Base-by-base conservation (phyloP, 495 filamentous ascomycete genomes). In the Aspergillus coremiiformis region DNA sequence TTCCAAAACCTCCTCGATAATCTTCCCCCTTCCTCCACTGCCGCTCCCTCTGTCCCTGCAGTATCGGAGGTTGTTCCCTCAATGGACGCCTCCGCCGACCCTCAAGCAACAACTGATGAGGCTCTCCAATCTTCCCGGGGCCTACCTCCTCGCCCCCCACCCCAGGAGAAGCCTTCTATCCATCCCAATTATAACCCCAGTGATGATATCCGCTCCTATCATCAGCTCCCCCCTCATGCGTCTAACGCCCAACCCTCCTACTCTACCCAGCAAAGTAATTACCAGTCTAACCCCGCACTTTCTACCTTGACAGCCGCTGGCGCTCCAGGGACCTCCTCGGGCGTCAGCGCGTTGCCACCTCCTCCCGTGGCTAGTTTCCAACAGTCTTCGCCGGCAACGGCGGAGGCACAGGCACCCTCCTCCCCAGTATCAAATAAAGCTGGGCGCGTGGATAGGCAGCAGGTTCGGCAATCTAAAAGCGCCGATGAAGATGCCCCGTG, bases 351-450 rank as follows among this genome's bases (percentile, higher is more conserved):
- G 39, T 62, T 85, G 15, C 81, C 81, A 48, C 82, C 82, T 41
- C 80, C 82, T 8, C 83, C 84, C 23, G 58, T 76, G 44, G 73
- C 79, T 24, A 74, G 74, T 21, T 82, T 82, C 63, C 74, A 80
- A 55, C 73, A 78, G 27, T 53, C 69, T 39, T 47, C 65, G 22
- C 50, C 62, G 10, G 53, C 66, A 11, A 51, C 66, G 14, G 51
- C 62, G n/a, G 72, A 75, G 15, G 54, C 66, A 20, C 70, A 76
- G 47, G 68, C 72, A 15, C 52, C 65, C 30, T 48, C 54, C 55
- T 54, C 56, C 53, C 66, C 56, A 30, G 47, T 11, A 17, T 46
- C 54, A 15, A 54, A 56, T 43, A 71, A 68, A 30, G 63, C 54
- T 57, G 55, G 52, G 20, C 69, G 70, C 39, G 15, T 41, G 22